Base-by-base conservation (phyloP, 306 rosid species). In the Cicer bijugum region DNA sequence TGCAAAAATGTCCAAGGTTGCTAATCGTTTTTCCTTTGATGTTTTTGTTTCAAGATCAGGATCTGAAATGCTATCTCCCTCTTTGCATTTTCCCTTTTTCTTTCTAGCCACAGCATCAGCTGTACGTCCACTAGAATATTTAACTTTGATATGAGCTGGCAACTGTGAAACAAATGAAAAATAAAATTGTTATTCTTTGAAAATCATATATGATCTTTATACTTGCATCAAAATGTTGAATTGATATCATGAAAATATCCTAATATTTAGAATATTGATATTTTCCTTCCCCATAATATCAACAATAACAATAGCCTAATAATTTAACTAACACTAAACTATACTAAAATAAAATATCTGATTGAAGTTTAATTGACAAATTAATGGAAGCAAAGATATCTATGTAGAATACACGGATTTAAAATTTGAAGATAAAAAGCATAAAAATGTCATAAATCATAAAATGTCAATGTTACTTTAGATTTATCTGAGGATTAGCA, bases 1-100 rank as follows among this genome's bases (percentile, higher is more conserved):
- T 1, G 99, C 97, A 88, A 94, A 94, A 75, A 91, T 91, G 83
- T 94, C 96, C 59, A 94, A 80, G 42, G 99, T 94, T 52, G 90
- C 87, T 75, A 94, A 83, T 48, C 84, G 69, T 35, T 82, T 84
- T 53, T 83, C 86, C 76, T 63, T 71, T 17, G 71, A 68, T 51
- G 74, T 61, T 28, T 77, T 85, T 20, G 38, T 78, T 72, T 79
- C 87, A 19, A 71, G 81, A 28, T 75, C 88, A 20, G 45, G 62
- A 69, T 81, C 96, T 53, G 84, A 56, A 79, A 50, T 39, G 59
- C 28, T 66, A 76, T 88, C 98, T 76, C 89, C 97, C 81, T 91
- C 96, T 87, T 67, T 91, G 67, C 86, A 45, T 87, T 94, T 94
- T 55, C 99, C 99, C 79, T 94, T 94, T 80, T 82, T 91, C 95